Conservation (phyloP, 176 grass and related monocot species). For the Musa beccarii region DNA sequence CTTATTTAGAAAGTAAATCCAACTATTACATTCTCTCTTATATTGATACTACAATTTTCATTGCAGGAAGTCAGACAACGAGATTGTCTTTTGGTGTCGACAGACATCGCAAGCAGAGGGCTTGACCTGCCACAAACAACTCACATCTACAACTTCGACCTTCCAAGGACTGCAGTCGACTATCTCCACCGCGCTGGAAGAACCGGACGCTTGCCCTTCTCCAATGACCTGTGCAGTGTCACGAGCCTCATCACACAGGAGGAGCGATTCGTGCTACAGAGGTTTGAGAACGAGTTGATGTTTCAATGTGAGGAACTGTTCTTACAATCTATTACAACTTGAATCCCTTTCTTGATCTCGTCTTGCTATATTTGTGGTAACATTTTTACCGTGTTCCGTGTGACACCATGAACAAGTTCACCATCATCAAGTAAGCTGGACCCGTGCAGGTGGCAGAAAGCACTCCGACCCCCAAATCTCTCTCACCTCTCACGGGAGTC, state of each 20-base stretch:
- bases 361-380: neutral
- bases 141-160: constrained; percentile 89
- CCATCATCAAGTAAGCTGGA: no score
- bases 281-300: constrained; percentile 81
- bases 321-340: constrained; percentile 24
- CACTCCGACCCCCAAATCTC: no score
- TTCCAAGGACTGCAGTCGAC: constrained; percentile 54
- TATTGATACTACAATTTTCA: neutral
- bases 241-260: constrained; percentile 58
- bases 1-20: no score
- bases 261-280: constrained; percentile 57
- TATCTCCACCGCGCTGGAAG: constrained; percentile 87
- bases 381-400: neutral
- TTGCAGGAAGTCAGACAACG: constrained; percentile 51
- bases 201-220: constrained; percentile 62
- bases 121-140: constrained; percentile 86
- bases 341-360: neutral
- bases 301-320: constrained; percentile 45
- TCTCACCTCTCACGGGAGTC: constrained; percentile 5
- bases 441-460: no score
- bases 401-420: neutral
- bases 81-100: constrained; percentile 72
- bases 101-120: constrained; percentile 72
- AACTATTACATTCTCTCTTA: neutral
- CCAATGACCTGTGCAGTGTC: constrained; percentile 46